These are phyloP conservation scores for Thalia dealbata DNA, from an alignment of 176 grass and related monocot genomes.

Conservation along the genomic window DNA sequence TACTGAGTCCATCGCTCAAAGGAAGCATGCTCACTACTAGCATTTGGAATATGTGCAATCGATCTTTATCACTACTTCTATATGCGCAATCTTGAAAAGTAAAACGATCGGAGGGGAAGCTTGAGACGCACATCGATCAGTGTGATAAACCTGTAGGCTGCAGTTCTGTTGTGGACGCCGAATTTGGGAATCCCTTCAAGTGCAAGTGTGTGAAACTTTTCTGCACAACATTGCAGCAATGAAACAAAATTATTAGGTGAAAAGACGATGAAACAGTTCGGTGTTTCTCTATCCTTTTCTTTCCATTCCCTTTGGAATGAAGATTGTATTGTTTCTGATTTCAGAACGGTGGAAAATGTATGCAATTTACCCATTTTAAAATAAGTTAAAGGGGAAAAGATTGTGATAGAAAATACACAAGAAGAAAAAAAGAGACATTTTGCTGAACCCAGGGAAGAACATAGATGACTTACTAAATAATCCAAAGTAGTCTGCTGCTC, in stretches of 20 bases:
- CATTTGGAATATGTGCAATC: too few species aligned
- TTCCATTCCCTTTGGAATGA: too few species aligned
- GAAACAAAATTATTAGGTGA: too few species aligned
- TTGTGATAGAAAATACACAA: not conserved
- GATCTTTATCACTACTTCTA: too few species aligned
- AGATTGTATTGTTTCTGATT: too few species aligned
- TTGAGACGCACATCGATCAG: conserved; percentile 68
- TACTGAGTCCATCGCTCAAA: not conserved
- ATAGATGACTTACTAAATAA: conserved; percentile 63
- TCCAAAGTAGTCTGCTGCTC: conserved; percentile 90
- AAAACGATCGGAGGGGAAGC: not conserved
- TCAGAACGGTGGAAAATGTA: too few species aligned
- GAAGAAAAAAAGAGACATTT: not conserved
- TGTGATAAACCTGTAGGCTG: conserved; percentile 84
- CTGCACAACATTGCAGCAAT: conserved; percentile 26
- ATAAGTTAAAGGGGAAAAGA: too few species aligned
- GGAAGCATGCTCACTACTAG: too few species aligned
- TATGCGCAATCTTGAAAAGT: too few species aligned
- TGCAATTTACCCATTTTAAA: too few species aligned
- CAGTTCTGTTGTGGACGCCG: conserved; percentile 65
- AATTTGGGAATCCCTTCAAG: conserved; percentile 87
- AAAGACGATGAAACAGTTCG: too few species aligned
- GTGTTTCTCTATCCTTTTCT: not conserved
- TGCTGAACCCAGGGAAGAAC: not conserved
- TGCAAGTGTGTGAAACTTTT: conserved; percentile 84